Base-by-base conservation (phyloP, 192 early-diverging fungal species). In the Linnemannia zychae region DNA sequence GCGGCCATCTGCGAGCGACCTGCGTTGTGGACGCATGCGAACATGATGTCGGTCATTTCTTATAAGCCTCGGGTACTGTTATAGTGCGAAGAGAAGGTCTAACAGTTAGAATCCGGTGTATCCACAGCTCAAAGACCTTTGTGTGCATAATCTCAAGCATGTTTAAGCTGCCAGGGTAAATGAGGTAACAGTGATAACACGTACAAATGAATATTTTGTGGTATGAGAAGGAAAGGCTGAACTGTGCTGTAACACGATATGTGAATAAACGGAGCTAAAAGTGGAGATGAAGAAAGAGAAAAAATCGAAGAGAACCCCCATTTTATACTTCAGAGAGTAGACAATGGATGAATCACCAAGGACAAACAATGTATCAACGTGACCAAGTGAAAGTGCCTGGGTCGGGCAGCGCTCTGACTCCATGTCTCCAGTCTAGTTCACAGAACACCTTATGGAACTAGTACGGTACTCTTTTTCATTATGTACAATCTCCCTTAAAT, bases 1-100 rank as follows among this genome's bases (percentile, higher is more conserved):
- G 82, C 82, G 0, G 82, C 82, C 82, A 84, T 84, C 49, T 84
- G 76, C 0, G 76, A 84, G 1, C 82, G 60, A 33, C 82, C 82
- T 4, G 82, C 76, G 47, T 84, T 84, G 16, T 84, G 82, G 4
- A 78, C 72, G 66, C 76, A 84, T 6, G 82, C 82, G 24, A 84
- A 84, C 76, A 84, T 78, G 24, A 78, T 75, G 37, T 78, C 76
- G 24, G 82, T 4, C 82, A 84, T 84, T 52, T 0, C 22, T 18
- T n/a, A 7, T 13, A 52, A 44, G 50, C 3, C 18, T 52, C 5
- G 20, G 20, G 1, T 18, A 20, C 18, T 20, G 18, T 52, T 20
- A 22, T 52, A 20, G 20, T 20, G 50, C 22, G 50, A 5, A 52
- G 22, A 5, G 18, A 20, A 52, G 50, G 20, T 52, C 50, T 52